Evolutionary conservation across 2,329 filamentous ascomycete genomes (phyloP), one percentile per base, ranked within the genome.

Genomic region (Cytospora piceicola): DNA sequence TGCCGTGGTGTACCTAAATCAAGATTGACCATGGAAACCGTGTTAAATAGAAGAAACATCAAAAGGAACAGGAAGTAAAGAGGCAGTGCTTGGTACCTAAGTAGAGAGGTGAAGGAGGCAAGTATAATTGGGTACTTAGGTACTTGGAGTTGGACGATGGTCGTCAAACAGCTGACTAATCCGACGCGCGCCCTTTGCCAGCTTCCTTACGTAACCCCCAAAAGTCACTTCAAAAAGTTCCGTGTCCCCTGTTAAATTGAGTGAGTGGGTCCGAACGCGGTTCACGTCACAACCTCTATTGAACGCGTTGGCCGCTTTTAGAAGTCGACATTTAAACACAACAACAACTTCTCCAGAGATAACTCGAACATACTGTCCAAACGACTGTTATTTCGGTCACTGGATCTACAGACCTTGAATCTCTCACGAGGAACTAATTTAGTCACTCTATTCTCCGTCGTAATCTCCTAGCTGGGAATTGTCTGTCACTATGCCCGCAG

Each of bases 401-500:
- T 24, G 46, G 51, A n/a, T 61, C 32, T 20, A 42, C 30, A 14
- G 27, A 29, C 36, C 8, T 29, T 49, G 29, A 12, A 24, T 29
- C 52, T 24, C 24, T n/a, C 51, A 60, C 63, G 55, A 34, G 29
- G 39, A 59, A 11, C 27, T 60, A 60, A 32, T 32, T 1, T 6
- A n/a, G 15, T 17, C 46, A 39, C 22, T 22, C 24, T 17, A 36
- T 17, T 54, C 39, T 34, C 20, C 27, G 32, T 54, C 30, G 32
- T 30, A 4, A 49, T 34, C 60, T 39, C 42, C 14, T 36, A 14
- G 11, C 20, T 17, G n/a, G 24, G 27, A 49, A 20, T 51, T 55
- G 55, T 36, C 42, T 51, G 59, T 42, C 65, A 71, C 66, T 72
- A 86, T 86, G 83, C 76, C 83, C 69, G 77, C 82, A 53, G 63